Percentiles rank a stretch among this genome's conserved stretches.
Evolutionary conservation across 2,329 filamentous ascomycete genomes (phyloP).

Genomic region (Aspergillus novoparasiticus): DNA sequence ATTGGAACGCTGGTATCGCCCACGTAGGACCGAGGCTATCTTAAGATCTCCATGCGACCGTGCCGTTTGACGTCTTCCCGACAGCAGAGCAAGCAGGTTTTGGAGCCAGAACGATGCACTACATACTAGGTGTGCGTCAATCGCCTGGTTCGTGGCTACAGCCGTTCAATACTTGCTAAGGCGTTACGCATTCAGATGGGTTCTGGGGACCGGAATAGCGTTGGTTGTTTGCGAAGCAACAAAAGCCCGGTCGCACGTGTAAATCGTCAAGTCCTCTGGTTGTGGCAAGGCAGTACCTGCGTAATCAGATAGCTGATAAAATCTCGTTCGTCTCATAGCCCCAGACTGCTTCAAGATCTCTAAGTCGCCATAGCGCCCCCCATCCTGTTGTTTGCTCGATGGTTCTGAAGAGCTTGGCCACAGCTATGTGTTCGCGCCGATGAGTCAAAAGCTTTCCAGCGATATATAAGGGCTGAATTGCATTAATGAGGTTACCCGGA

Average conservation of each 20-base stretch:
- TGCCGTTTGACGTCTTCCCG: not conserved
- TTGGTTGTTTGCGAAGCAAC: not conserved
- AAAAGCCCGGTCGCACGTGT: not conserved
- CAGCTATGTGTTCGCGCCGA: constrained; percentile 42
- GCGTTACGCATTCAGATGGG: not conserved
- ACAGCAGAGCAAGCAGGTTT: too few species aligned
- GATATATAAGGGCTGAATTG: constrained; percentile 59
- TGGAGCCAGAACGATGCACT: too few species aligned
- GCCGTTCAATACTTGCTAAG: not conserved
- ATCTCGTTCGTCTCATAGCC: constrained; percentile 30
- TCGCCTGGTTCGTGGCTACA: not conserved
- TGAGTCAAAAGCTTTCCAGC: constrained; percentile 58
- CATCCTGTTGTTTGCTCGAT: constrained; percentile 57
- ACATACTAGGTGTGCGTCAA: not conserved
- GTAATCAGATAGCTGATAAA: constrained; percentile 20
- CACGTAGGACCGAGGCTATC: not conserved
- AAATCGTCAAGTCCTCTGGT: not conserved
- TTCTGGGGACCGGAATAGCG: not conserved
- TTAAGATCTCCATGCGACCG: not conserved
- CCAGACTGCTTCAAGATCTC: constrained; percentile 49
- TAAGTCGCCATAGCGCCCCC: constrained; percentile 55
- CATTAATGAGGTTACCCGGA: constrained; percentile 57
- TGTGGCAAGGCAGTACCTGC: not conserved
- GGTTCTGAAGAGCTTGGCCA: constrained; percentile 44
- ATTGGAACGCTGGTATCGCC: not conserved